A percentile compares a stretch with the other conserved stretches of the same genome.
phyloP scores from a whole-genome alignment of 176 grass and related monocot genomes.

The sorghum (Sorghum bicolor) region DNA sequence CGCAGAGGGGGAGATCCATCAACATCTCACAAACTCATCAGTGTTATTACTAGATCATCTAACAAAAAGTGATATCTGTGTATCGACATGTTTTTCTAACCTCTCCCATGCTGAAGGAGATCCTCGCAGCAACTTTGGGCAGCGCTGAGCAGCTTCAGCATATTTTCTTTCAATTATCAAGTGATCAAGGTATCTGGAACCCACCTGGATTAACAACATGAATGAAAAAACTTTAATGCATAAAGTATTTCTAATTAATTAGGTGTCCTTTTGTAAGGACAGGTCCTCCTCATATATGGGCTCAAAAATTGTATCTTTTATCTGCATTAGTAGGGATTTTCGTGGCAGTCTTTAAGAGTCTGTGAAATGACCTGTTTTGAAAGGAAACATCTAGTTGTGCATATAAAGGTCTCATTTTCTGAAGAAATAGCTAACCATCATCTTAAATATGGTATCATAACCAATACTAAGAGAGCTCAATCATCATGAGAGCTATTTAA shows the following conservation, averaged over 20 bases:
- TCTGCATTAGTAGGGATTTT: slow-evolving; percentile 3
- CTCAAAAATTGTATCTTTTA: background rate
- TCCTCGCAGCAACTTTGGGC: slow-evolving; percentile 80
- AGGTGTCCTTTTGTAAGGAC: background rate
- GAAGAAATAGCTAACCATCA: background rate
- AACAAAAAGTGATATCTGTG: background rate
- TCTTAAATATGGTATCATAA: background rate
- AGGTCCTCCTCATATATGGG: background rate
- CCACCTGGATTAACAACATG: slow-evolving; percentile 58
- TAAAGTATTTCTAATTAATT: slow-evolving; percentile 10
- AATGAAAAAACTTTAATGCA: slow-evolving; percentile 28
- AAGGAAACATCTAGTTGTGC: background rate
- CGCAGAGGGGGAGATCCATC: slow-evolving; percentile 2
- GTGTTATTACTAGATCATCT: background rate
- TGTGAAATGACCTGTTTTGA: background rate
- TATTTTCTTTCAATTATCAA: slow-evolving; percentile 97
- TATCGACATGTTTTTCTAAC: slow-evolving; percentile 47
- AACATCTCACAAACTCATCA: background rate
- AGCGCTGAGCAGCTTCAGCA: slow-evolving; percentile 86
- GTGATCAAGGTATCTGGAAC: slow-evolving; percentile 92
- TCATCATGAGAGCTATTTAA: background rate
- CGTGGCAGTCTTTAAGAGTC: background rate
- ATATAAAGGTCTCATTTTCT: slow-evolving; percentile 4
- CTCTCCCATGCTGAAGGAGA: slow-evolving; percentile 97
- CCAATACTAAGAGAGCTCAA: background rate